These are phyloP conservation scores for Coniochaeta sp. DNA, from an alignment of 2,329 filamentous ascomycete genomes.

Conservation along the genomic window DNA sequence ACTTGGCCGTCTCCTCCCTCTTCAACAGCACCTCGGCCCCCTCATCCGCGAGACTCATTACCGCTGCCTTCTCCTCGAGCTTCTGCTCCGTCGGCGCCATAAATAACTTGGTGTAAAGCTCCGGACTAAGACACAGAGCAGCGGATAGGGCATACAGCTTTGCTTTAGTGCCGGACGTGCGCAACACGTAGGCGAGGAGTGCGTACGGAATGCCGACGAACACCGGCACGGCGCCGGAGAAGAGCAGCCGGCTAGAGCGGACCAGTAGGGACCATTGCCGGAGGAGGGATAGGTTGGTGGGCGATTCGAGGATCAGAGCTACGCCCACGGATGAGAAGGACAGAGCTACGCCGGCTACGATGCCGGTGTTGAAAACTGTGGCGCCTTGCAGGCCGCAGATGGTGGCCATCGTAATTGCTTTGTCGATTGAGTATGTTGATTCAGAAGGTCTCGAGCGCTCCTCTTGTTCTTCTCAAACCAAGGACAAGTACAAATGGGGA, in stretches of 20 bases:
- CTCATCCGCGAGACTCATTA: constrained; percentile 18
- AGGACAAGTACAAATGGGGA: neutral
- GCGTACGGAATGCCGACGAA: constrained; percentile 32
- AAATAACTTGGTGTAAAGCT: constrained; percentile 44
- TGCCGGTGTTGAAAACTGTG: constrained; percentile 41
- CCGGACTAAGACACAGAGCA: constrained; percentile 32
- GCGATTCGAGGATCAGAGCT: constrained; percentile 47
- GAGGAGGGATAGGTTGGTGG: constrained; percentile 41
- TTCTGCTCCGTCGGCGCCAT: constrained; percentile 40
- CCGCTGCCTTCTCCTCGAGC: constrained; percentile 33
- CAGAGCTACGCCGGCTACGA: constrained; percentile 30
- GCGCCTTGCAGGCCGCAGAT: constrained; percentile 41
- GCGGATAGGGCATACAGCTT: constrained; percentile 39
- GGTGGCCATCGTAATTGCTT: neutral
- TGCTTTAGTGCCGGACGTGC: constrained; percentile 18
- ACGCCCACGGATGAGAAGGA: constrained; percentile 31
- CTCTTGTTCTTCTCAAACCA: neutral
- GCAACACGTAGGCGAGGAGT: constrained; percentile 34
- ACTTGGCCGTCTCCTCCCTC: constrained; percentile 32
- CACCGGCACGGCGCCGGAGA: constrained; percentile 28
- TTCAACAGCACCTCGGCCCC: constrained; percentile 25
- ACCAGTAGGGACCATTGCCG: constrained; percentile 44
- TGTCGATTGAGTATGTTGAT: neutral
- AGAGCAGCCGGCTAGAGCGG: constrained; percentile 27
- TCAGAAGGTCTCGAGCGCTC: neutral